These are phyloP conservation scores for Cordyceps tenuipes DNA, from an alignment of 2,329 filamentous ascomycete species.

Conservation along the genomic window DNA sequence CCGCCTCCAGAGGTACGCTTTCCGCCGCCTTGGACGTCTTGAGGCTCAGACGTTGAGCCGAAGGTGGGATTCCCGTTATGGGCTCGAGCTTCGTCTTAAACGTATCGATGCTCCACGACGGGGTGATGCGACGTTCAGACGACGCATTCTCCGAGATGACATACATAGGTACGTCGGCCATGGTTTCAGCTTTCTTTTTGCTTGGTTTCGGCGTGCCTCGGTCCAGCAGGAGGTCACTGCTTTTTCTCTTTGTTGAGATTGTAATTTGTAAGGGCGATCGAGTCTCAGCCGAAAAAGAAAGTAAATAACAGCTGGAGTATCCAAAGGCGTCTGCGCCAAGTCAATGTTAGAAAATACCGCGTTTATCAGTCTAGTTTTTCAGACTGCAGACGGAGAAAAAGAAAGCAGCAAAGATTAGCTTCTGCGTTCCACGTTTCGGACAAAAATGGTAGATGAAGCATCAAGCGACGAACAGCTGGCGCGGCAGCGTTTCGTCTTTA, in stretches of 20 bases:
- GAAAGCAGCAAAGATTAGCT: not conserved
- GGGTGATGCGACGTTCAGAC: conserved; percentile 85
- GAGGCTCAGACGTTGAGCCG: conserved; percentile 66
- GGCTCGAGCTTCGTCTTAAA: conserved; percentile 85
- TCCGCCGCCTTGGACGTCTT: conserved; percentile 51
- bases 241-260: not conserved
- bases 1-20: conserved; percentile 56
- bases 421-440: not conserved
- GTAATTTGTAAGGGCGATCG: too few species aligned
- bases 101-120: conserved; percentile 79
- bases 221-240: not conserved
- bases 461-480: not conserved
- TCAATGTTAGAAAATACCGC: too few species aligned
- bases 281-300: too few species aligned
- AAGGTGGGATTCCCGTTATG: conserved; percentile 83
- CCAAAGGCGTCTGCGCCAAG: too few species aligned
- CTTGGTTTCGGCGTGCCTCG: not conserved
- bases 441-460: not conserved
- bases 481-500: not conserved
- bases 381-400: not conserved
- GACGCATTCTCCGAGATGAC: conserved; percentile 68
- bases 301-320: too few species aligned
- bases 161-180: conserved; percentile 67
- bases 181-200: conserved; percentile 23
- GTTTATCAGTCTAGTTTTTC: too few species aligned